Evolutionary conservation across 176 grass and related monocot species (phyloP), one percentile per base, ranked within the genome.

Genomic region (Cenchrus americanus): DNA sequence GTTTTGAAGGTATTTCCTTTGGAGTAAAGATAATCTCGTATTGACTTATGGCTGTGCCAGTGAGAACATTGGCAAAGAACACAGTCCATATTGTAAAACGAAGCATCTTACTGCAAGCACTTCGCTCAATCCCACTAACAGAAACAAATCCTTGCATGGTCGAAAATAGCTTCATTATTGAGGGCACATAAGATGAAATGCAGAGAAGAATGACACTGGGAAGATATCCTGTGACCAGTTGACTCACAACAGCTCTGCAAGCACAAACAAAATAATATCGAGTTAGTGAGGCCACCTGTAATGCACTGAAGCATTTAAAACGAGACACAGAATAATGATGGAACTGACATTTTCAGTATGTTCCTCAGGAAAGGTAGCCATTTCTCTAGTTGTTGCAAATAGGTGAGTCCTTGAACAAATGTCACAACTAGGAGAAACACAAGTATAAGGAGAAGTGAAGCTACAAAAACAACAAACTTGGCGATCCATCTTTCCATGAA

Each of bases 61-160:
- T 92, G 80, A 99, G 91, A 77, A 99, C 88, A 80, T 99, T 96
- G 59, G 97, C 91, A 80, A 99, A 96, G 76, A 96, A 96, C 41
- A 96, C 71, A 47, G 86, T 92, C 93, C 93, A 99, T 89, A 96
- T 92, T 48, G 87, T 96, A 85, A 99, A 99, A 52, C 82, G 81
- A 76, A 99, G 91, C 97, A 99, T 96, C 87, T 96, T 99, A 66
- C 82, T 82, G 80, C 96, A 98, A 66, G 96, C 93, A 92, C 93
- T 95, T 90, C 78, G 88, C 83, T 98, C 96, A 78, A 96, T 98
- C 80, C 85, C 85, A 88, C 91, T 98, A 57, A 71, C 72, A 61
- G 93, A 88, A 51, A 93, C 76, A 86, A 90, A 96, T 62, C 96
- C 93, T 99, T 99, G 91, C 89, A 99, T 96, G 26, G 89, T 91